Evolutionary conservation across 441 rosid species (phyloP).

Genomic region (Pelargonium citronellum): DNA sequence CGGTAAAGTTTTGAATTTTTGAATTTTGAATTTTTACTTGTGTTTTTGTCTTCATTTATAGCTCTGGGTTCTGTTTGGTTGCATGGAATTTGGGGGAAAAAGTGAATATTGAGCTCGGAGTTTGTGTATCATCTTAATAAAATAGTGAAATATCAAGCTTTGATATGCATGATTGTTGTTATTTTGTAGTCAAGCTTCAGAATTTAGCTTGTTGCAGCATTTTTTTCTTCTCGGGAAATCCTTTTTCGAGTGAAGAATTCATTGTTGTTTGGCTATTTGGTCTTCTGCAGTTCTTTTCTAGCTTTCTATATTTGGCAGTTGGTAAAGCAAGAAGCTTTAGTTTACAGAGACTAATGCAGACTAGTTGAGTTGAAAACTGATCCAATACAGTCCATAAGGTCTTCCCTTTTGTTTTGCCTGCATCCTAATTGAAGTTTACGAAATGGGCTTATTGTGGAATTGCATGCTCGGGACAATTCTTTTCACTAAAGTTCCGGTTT

Average conservation of each 20-base stretch:
- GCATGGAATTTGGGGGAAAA: not conserved
- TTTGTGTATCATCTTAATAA: no score
- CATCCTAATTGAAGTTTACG: not conserved
- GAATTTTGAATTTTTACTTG: not conserved
- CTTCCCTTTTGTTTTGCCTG: not conserved
- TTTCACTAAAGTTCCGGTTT: not conserved
- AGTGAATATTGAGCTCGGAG: no score
- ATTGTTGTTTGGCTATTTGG: not conserved
- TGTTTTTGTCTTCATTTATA: not conserved
- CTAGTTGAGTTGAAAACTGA: not conserved
- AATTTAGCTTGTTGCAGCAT: not conserved
- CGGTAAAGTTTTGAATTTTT: not conserved
- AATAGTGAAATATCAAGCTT: no score
- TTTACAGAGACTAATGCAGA: not conserved
- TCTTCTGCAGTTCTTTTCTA: not conserved
- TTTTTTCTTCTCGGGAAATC: not conserved
- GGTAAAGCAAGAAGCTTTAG: conserved; percentile 5
- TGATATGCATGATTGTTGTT: not conserved
- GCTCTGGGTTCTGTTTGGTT: not conserved
- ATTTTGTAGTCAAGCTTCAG: not conserved
- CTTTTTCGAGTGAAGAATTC: not conserved
- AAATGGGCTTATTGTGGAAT: not conserved
- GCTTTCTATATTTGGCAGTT: conserved; percentile 1
- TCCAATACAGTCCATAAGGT: not conserved
- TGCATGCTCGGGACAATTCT: not conserved